Evolutionary conservation across 106 monocot species (phyloP), one percentile per base, ranked within the genome.

Genomic region (Allium cepa): DNA sequence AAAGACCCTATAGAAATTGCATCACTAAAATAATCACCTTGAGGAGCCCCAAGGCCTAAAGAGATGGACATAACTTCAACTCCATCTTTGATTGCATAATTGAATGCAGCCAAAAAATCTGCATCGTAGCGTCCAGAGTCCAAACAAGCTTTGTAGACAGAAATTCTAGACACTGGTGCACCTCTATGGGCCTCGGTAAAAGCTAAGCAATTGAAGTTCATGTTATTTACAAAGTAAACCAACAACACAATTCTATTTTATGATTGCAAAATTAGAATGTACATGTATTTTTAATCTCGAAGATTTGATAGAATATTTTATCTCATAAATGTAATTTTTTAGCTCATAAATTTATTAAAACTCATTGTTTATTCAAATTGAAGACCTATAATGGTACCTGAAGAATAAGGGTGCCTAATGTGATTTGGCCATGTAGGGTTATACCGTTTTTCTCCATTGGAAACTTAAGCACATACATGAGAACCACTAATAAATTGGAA

Each of bases 61-160:
- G 90, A 94, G 11, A n/a, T n/a, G n/a, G n/a, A n/a, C n/a, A n/a
- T n/a, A n/a, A n/a, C n/a, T n/a, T n/a, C n/a, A n/a, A n/a, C 94
- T 11, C 94, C 87, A 72, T 94, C 94, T 16, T 47, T 80, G 13
- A 94, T 90, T 11, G 94, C 90, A 73, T 94, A 90, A 61, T 85
- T 80, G 58, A 94, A 94, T 2, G 94, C 94, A 9, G 94, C 87
- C 10, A 94, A 74, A 47, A 94, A 65, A 59, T 94, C 94, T 7
- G 87, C 87, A 70, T 94, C 94, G 61, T 90, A 94, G 64, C 94
- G 90, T 9, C 94, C 94, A 0, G 80, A 74, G 49, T 84, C 78
- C 94, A 90, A 94, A 57, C 94, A 94, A 9, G 94, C 50, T 61
- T 94, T 94, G 70, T 94, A 94, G 10, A 83, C 84, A 84, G n/a